phyloP scores from a whole-genome alignment of 169 alveolate genomes.

The Eimeria brunetti region DNA sequence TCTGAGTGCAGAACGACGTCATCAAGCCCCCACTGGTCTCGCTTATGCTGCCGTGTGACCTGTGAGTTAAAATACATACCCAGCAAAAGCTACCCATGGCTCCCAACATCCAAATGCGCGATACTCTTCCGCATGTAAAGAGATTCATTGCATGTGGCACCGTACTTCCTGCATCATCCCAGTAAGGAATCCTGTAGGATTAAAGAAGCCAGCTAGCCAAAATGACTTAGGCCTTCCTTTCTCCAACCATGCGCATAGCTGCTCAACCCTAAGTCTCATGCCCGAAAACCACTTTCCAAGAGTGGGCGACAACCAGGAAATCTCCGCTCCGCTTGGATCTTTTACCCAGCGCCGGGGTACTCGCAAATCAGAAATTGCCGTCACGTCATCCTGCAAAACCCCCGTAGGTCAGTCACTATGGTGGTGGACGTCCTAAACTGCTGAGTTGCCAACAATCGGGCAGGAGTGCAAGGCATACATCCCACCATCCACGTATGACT shows the following conservation, averaged over 20 bases:
- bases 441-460: not conserved
- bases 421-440: not conserved
- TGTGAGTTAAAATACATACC: not conserved
- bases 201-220: slow-evolving; percentile 97
- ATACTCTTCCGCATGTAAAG: no score
- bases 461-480: not conserved
- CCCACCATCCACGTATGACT: no score
- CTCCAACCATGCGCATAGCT: slow-evolving; percentile 95
- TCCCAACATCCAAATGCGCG: not conserved
- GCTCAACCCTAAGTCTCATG: slow-evolving; percentile 93
- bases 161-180: slow-evolving; percentile 96
- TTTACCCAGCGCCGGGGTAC: slow-evolving; percentile 96
- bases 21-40: slow-evolving; percentile 96
- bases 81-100: not conserved
- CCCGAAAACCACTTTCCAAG: slow-evolving; percentile 98
- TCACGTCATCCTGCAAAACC: slow-evolving; percentile 84
- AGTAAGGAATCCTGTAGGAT: slow-evolving; percentile 95
- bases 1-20: slow-evolving; percentile 96
- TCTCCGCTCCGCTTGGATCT: slow-evolving; percentile 98
- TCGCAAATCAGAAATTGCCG: slow-evolving; percentile 91
- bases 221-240: slow-evolving; percentile 94
- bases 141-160: not conserved
- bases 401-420: not conserved
- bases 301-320: slow-evolving; percentile 97
- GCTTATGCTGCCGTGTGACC: slow-evolving; percentile 93